Evolutionary conservation across 2,329 filamentous ascomycete genomes (phyloP).

Genomic region (Fusarium falciforme): DNA sequence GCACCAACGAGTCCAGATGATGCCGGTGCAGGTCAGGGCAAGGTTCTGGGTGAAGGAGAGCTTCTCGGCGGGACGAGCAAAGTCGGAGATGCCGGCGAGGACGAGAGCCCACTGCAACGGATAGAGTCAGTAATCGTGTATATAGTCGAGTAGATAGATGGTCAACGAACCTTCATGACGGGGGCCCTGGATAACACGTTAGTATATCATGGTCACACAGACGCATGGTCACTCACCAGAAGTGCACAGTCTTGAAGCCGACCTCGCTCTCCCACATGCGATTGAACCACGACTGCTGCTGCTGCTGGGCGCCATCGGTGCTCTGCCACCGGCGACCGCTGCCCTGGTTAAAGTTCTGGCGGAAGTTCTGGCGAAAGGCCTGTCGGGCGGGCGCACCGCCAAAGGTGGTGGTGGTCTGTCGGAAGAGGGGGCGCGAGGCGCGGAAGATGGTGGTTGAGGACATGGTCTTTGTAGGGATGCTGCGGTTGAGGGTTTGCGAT

Average conservation of each 20-base stretch:
- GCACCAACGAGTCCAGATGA: constrained; percentile 99
- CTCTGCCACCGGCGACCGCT: constrained; percentile 73
- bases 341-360: constrained; percentile 54
- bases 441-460: constrained; percentile 63
- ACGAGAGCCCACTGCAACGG: constrained; percentile 85
- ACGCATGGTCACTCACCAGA: constrained; percentile 73
- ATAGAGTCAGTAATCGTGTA: constrained; percentile 18
- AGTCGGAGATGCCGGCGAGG: constrained; percentile 90
- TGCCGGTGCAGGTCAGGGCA: constrained; percentile 88
- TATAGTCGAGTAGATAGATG: neutral
- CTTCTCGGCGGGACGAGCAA: constrained; percentile 89
- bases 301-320: constrained; percentile 64
- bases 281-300: constrained; percentile 70
- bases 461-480: constrained; percentile 46
- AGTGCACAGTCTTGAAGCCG: constrained; percentile 94
- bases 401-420: constrained; percentile 64
- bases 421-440: constrained; percentile 67
- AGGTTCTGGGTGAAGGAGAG: constrained; percentile 93
- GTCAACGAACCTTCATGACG: constrained; percentile 77
- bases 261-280: constrained; percentile 86
- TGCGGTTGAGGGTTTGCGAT: neutral
- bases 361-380: constrained; percentile 62
- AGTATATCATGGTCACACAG: constrained; percentile 19
- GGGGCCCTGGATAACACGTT: constrained; percentile 74
- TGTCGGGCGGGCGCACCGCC: constrained; percentile 64